Evolutionary conservation across 228 moss, liverwort and hornwort genomes (phyloP), one percentile per base, ranked within the genome.

Genomic region (Sphagnum magellanicum): DNA sequence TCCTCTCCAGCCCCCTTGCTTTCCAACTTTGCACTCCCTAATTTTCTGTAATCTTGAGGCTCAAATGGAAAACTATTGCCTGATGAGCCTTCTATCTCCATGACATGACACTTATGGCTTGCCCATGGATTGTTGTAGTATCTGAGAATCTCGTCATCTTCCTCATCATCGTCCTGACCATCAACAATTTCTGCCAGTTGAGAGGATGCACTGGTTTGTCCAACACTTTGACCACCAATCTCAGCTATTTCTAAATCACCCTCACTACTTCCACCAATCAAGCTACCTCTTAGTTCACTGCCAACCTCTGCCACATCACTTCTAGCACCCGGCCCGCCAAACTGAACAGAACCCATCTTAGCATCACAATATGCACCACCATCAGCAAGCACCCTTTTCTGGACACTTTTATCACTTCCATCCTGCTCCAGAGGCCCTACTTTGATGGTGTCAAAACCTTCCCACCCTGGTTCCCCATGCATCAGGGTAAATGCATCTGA

Each of bases 51-150:
- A 52, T 83, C 86, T 51, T 76, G 80, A 60, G 69, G 82, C 51
- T 76, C 70, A 9, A 78, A 76, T 69, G 77, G 79, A 62, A 69
- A 58, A 69, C 60, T 71, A 63, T 83, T 81, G 70, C 70, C 55
- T 14, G 70, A 67, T 0, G 79, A 71, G 10, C 67, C 67, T 15
- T 81, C 81, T 63, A 81, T 81, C 66, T 87, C 87, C 4, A 84
- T 82, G 50, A 82, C 84, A 48, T 84, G 83, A 49, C 87, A 81
- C 75, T 84, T 87, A 74, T 81, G 81, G 53, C 84, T 83, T 58
- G 87, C 79, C 87, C 87, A 87, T 0, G 87, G 83, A 47, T 87
- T 84, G 74, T 84, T 87, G 71, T 81, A 84, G 70, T 84, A 87
- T 74, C 78, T 87, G 70, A 87, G 63, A 48, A 87, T 87, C 67